Conservation (phyloP, 2,329 filamentous ascomycete species). For the Falciphora oryzae region DNA sequence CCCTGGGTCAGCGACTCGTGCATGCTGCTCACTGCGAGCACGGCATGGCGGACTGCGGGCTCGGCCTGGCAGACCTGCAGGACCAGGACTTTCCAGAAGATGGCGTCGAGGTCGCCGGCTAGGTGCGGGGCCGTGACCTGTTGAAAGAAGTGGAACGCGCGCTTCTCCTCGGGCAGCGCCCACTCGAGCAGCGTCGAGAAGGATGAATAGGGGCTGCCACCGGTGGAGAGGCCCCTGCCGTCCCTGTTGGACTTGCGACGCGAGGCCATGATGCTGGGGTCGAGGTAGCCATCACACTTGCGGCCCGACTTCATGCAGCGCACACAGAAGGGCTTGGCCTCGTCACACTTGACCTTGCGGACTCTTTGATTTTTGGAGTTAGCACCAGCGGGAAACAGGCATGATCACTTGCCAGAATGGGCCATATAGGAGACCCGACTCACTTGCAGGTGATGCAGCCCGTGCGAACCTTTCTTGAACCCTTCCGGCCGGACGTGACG, state of each 20-base stretch:
- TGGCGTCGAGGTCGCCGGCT: constrained; percentile 34
- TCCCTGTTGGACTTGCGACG: constrained; percentile 15
- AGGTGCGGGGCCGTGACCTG: constrained; percentile 34
- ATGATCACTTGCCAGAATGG: background rate
- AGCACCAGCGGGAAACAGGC: background rate
- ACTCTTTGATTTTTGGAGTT: constrained; percentile 30
- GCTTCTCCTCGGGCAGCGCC: constrained; percentile 25
- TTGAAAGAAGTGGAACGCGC: constrained; percentile 34
- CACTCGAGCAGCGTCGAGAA: constrained; percentile 21
- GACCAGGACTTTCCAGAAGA: constrained; percentile 26
- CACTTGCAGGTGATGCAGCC: constrained; percentile 53
- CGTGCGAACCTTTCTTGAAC: constrained; percentile 40
- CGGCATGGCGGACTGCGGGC: constrained; percentile 24
- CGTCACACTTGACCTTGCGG: constrained; percentile 52
- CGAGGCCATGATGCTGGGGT: constrained; percentile 20
- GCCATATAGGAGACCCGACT: constrained; percentile 20
- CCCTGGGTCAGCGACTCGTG: constrained; percentile 18
- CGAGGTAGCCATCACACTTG: constrained; percentile 49
- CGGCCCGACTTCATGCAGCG: constrained; percentile 50
- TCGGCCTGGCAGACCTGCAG: constrained; percentile 23
- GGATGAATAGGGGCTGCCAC: constrained; percentile 12
- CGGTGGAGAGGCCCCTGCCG: constrained; percentile 8
- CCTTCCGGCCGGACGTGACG: constrained; percentile 25
- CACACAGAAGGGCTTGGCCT: constrained; percentile 45
- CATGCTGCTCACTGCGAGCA: constrained; percentile 25